Base-by-base conservation (phyloP, 352 stramenopile species). In the Thraustotheca clavata region DNA sequence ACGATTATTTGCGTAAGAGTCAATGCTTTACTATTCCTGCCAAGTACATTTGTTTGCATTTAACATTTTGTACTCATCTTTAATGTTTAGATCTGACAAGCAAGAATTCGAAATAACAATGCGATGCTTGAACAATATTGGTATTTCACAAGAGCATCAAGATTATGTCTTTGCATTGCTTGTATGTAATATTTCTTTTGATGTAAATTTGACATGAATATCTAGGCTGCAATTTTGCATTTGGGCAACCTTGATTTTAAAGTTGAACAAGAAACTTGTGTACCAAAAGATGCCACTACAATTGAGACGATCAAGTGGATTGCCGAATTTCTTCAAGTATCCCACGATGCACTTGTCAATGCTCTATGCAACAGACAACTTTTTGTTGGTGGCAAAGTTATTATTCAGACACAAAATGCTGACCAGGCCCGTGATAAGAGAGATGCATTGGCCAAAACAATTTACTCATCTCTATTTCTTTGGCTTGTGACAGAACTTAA, bases 391-490 rank as follows among this genome's bases (percentile, higher is more conserved):
- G 86, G 86, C 31, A 95, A 95, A 59, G 85, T 95, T 5, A 95
- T 95, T 49, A 81, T 94, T 35, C 86, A 95, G 62, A 78, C 91
- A 67, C 86, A 95, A 63, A 90, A 91, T 66, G 76, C 87, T 26
- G 83, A 92, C 43, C 86, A 96, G 59, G 86, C 94, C 6, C 76
- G 79, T 26, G 84, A 96, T 67, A 95, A 94, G 71, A 80, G 87
- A 2, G 87, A 96, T 43, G 87, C 87, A 16, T 70, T 96, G 6
- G 91, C 92, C 1, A 98, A 97, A 74, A 84, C 83, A 4, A 87
- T 98, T 52, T 98, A 98, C 77, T 94, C 87, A 60, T 91, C 86
- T 40, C 59, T 96, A 11, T 98, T 98, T 59, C 60, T 94, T 48
- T 94, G 86, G 80, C 76, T 98, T 18, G 91, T 98, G 9, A 80